These are phyloP conservation scores for Achlya hypogyna DNA, from an alignment of 352 stramenopile genomes.

Conservation along the genomic window DNA sequence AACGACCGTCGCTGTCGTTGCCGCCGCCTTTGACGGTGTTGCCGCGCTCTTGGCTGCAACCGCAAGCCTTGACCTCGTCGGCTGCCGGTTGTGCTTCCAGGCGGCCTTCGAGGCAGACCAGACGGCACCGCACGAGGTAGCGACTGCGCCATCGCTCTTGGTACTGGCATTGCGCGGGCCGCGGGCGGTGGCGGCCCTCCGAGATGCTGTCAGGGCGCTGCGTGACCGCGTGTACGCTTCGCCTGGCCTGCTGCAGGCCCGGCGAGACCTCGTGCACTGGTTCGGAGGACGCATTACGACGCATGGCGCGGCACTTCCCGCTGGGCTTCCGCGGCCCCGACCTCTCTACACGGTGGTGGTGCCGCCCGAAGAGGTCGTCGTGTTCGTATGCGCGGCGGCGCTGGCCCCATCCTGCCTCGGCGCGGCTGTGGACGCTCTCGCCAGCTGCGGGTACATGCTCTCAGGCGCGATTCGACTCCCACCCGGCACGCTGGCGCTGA, in stretches of 20 bases:
- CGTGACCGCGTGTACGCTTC: not conserved
- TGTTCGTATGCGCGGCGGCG: not conserved
- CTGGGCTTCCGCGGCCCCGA: not conserved
- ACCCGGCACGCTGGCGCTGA: not conserved
- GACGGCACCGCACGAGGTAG: not conserved
- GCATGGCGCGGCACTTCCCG: not conserved
- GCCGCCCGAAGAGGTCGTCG: slow-evolving; percentile 1
- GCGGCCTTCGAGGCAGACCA: slow-evolving; percentile 5
- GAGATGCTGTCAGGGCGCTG: not conserved
- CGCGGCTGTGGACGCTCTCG: not conserved
- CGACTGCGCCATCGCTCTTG: not conserved
- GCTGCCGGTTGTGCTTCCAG: slow-evolving; percentile 6
- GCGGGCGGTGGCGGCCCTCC: not conserved
- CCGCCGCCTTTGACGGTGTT: not conserved
- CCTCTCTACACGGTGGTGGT: slow-evolving; percentile 4
- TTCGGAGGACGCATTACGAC: slow-evolving; percentile 5
- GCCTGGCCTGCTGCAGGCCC: slow-evolving; percentile 3
- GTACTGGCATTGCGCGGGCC: not conserved
- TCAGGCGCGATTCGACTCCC: not conserved
- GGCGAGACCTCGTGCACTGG: slow-evolving; percentile 15
- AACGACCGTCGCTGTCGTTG: slow-evolving; percentile 6
- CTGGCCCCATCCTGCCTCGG: not conserved
- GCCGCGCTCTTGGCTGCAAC: not conserved
- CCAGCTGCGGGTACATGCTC: slow-evolving; percentile 2
- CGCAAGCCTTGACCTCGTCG: slow-evolving; percentile 1